phyloP scores from a whole-genome alignment of 305 asterid species.

The Euphrasia arctica region DNA sequence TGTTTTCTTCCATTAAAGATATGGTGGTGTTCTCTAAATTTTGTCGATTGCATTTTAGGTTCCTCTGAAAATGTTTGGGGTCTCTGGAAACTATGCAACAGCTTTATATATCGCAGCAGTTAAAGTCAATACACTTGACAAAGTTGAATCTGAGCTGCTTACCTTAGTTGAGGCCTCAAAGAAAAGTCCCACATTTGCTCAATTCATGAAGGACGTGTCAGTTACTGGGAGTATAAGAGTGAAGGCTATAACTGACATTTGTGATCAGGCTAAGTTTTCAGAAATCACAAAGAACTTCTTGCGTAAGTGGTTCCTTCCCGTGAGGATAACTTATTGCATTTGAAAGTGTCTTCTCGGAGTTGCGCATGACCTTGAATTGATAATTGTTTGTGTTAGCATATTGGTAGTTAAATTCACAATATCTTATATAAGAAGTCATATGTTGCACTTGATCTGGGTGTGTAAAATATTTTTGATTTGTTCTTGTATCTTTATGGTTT shows the following conservation, averaged over 20 bases:
- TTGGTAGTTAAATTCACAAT: no score
- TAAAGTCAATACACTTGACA: constrained; percentile 59
- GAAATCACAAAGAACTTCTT: constrained; percentile 71
- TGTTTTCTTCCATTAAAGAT: neutral
- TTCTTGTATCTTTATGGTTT: no score
- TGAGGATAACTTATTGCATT: neutral
- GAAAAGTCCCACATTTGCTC: constrained; percentile 61
- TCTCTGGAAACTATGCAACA: constrained; percentile 79
- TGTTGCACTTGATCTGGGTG: no score
- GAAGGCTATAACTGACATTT: constrained; percentile 57
- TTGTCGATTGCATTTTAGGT: constrained; percentile 40
- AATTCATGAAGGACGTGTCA: constrained; percentile 70
- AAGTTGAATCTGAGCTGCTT: constrained; percentile 67
- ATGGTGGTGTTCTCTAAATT: neutral
- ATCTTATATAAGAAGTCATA: no score
- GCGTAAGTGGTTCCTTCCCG: constrained; percentile 34
- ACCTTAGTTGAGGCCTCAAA: constrained; percentile 63
- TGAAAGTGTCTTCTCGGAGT: neutral
- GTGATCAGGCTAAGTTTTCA: constrained; percentile 53
- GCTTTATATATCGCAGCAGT: constrained; percentile 76
- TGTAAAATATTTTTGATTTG: no score
- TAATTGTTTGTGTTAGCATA: no score
- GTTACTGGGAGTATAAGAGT: constrained; percentile 50
- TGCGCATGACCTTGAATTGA: neutral
- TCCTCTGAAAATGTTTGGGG: constrained; percentile 71